Conservation (phyloP, 2,329 filamentous ascomycete species). For the Cladosporium sp. region DNA sequence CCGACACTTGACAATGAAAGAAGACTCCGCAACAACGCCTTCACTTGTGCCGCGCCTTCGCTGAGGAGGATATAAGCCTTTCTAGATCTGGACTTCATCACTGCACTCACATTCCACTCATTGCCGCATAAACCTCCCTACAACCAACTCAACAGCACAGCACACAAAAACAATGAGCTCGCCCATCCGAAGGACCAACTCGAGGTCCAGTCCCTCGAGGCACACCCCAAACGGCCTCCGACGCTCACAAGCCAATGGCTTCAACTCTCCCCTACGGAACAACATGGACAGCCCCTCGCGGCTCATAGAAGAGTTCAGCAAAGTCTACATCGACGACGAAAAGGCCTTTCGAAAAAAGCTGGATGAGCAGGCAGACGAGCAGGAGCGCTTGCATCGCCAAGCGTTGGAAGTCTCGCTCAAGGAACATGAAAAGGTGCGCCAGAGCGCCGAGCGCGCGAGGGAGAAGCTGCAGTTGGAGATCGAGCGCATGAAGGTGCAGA, state of each 20-base stretch:
- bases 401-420: slow-evolving; percentile 66
- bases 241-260: slow-evolving; percentile 15
- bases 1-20: background rate
- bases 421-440: slow-evolving; percentile 66
- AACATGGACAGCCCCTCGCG: slow-evolving; percentile 26
- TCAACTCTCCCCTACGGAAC: slow-evolving; percentile 8
- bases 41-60: background rate
- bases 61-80: background rate
- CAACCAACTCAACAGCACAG: background rate
- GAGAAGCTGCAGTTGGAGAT: slow-evolving; percentile 51
- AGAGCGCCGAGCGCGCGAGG: slow-evolving; percentile 57
- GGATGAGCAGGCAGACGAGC: slow-evolving; percentile 64
- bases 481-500: slow-evolving; percentile 38
- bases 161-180: slow-evolving; percentile 18
- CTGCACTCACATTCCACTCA: background rate
- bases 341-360: slow-evolving; percentile 59
- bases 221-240: slow-evolving; percentile 19
- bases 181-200: slow-evolving; percentile 17
- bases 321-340: slow-evolving; percentile 46
- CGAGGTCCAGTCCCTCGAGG: slow-evolving; percentile 18
- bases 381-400: slow-evolving; percentile 63
- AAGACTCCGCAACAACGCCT: background rate
- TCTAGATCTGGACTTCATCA: background rate
- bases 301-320: slow-evolving; percentile 45
- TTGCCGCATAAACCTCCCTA: background rate